These are phyloP conservation scores for Aspergillus tamarii DNA, from an alignment of 2,329 filamentous ascomycete species.

Conservation along the genomic window DNA sequence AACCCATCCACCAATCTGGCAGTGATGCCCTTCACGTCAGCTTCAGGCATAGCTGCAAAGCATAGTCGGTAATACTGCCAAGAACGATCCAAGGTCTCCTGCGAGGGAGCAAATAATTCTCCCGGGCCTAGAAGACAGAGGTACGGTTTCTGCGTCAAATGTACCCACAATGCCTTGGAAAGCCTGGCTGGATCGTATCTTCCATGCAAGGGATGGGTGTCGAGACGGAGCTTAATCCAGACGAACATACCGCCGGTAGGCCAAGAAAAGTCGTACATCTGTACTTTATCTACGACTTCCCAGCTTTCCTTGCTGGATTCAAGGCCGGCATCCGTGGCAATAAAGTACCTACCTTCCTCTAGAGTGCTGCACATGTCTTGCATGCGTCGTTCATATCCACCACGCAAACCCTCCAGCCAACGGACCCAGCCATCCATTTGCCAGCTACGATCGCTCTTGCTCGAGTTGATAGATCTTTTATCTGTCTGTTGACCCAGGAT, in stretches of 20 bases:
- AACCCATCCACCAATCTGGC: slow-evolving; percentile 70
- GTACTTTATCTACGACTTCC: slow-evolving; percentile 74
- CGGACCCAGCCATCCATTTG: slow-evolving; percentile 83
- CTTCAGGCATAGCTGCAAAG: slow-evolving; percentile 80
- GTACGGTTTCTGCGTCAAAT: slow-evolving; percentile 70
- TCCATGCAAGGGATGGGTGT: slow-evolving; percentile 70
- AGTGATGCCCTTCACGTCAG: slow-evolving; percentile 65
- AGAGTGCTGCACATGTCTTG: slow-evolving; percentile 73
- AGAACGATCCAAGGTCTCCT: slow-evolving; percentile 60
- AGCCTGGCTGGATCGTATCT: slow-evolving; percentile 60
- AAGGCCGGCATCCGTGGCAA: slow-evolving; percentile 61
- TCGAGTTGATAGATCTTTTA: slow-evolving; percentile 43
- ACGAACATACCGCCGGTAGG: slow-evolving; percentile 91
- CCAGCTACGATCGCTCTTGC: slow-evolving; percentile 67
- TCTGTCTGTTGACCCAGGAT: slow-evolving; percentile 70
- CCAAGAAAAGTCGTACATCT: slow-evolving; percentile 75
- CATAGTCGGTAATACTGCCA: slow-evolving; percentile 78
- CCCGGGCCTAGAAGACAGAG: slow-evolving; percentile 73
- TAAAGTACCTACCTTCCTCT: slow-evolving; percentile 66
- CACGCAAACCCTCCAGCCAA: slow-evolving; percentile 84
- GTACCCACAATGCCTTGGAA: slow-evolving; percentile 69
- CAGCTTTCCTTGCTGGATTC: slow-evolving; percentile 56
- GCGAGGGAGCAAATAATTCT: slow-evolving; percentile 70
- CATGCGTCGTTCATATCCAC: slow-evolving; percentile 85
- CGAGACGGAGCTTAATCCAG: slow-evolving; percentile 75